phyloP scores from a whole-genome alignment of 768 basidiomycete species.

The Candolleomyces aberdarensis region DNA sequence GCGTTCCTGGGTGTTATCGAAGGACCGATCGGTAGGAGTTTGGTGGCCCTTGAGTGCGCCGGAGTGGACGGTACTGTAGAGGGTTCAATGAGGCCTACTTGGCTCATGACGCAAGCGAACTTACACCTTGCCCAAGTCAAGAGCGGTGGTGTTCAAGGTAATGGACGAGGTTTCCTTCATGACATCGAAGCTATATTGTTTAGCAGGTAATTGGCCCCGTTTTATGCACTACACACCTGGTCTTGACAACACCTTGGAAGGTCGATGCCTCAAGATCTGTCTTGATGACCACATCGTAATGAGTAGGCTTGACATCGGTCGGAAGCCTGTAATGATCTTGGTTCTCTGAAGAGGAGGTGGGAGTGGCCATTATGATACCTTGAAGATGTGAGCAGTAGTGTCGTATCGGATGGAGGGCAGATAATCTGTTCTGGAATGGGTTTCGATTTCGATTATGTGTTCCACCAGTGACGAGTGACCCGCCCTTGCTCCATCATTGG shows the following conservation, averaged over 20 bases:
- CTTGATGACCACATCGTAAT: constrained; percentile 76
- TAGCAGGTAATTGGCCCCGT: background rate
- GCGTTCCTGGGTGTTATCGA: constrained; percentile 66
- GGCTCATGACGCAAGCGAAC: constrained; percentile 12
- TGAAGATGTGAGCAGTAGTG: constrained; percentile 13
- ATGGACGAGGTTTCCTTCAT: constrained; percentile 56
- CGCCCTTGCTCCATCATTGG: constrained; percentile 1
- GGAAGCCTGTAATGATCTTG: constrained; percentile 59
- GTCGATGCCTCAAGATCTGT: constrained; percentile 77
- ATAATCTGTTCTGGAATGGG: constrained; percentile 4
- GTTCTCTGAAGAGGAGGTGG: constrained; percentile 13
- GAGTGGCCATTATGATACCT: constrained; percentile 23
- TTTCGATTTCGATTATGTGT: constrained; percentile 4
- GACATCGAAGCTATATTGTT: constrained; percentile 54
- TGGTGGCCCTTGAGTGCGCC: constrained; percentile 51
- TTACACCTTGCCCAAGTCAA: constrained; percentile 55
- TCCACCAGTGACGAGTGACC: background rate
- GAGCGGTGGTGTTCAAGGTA: constrained; percentile 61
- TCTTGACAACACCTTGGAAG: constrained; percentile 76
- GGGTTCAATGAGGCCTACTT: background rate
- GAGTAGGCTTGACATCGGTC: constrained; percentile 59
- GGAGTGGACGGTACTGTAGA: constrained; percentile 45
- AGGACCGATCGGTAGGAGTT: constrained; percentile 36
- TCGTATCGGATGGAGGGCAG: constrained; percentile 11
- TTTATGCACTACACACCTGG: constrained; percentile 44